Percentiles rank a stretch among this genome's conserved stretches.
These are phyloP conservation scores for Candida glaebosa DNA, from an alignment of 805 yeast genomes.

Conservation along the genomic window DNA sequence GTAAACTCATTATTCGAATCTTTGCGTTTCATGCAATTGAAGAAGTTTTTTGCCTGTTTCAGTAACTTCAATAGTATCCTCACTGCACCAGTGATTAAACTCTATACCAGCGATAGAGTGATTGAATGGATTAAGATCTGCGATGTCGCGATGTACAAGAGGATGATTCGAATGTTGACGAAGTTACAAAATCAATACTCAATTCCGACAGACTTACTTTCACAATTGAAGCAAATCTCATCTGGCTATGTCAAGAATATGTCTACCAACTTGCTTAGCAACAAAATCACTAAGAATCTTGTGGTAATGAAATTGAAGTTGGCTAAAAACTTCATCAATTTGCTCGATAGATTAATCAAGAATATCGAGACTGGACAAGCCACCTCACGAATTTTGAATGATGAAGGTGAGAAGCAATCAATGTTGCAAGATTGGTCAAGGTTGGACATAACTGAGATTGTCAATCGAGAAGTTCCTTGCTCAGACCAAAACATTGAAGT, in stretches of 20 bases:
- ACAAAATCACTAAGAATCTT: conserved; percentile 48
- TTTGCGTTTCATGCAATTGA: conserved; percentile 63
- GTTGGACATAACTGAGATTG: conserved; percentile 45
- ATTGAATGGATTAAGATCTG: conserved; percentile 65
- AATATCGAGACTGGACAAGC: conserved; percentile 51
- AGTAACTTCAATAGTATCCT: conserved; percentile 51
- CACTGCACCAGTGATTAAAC: conserved; percentile 58
- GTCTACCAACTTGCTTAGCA: conserved; percentile 28
- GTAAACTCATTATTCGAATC: conserved; percentile 63
- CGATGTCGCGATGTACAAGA: conserved; percentile 59
- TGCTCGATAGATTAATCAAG: conserved; percentile 53
- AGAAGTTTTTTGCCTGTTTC: conserved; percentile 53
- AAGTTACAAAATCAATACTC: conserved; percentile 52
- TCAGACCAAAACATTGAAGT: conserved; percentile 26
- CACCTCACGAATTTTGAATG: conserved; percentile 45
- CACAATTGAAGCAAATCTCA: conserved; percentile 53
- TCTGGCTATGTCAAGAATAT: conserved; percentile 46
- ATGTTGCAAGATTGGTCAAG: conserved; percentile 61
- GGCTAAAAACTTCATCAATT: conserved; percentile 50
- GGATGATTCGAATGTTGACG: conserved; percentile 55
- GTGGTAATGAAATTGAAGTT: conserved; percentile 49
- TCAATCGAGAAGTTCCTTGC: conserved; percentile 52
- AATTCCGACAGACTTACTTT: conserved; percentile 54
- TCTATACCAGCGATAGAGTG: conserved; percentile 48
- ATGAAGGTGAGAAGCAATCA: conserved; percentile 38